Evolutionary conservation across 495 filamentous ascomycete genomes (phyloP).

Genomic region (Symbiotaphrina buchneri): DNA sequence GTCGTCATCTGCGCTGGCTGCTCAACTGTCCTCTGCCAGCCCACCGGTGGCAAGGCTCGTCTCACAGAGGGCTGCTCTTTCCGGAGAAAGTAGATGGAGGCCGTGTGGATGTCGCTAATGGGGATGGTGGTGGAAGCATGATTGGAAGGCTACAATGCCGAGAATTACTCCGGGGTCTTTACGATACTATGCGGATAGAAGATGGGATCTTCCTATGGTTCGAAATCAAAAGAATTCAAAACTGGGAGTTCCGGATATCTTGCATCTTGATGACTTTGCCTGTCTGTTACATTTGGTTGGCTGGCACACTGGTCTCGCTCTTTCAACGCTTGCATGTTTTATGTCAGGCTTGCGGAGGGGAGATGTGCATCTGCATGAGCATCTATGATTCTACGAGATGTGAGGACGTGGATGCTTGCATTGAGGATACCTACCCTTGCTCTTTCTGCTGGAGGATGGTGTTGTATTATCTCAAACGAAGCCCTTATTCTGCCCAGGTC

Average conservation of each 20-base stretch:
- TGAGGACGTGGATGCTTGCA: not conserved
- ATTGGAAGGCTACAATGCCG: not conserved
- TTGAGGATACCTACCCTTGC: not conserved
- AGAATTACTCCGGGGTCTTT: not conserved
- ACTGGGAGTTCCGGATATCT: constrained; percentile 79
- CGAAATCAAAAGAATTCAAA: constrained; percentile 26
- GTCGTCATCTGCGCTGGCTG: constrained; percentile 98
- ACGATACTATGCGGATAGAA: constrained; percentile 36
- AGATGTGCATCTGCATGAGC: not conserved
- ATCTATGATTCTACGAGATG: not conserved
- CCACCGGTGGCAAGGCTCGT: constrained; percentile 91
- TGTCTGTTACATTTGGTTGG: not conserved
- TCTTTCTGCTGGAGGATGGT: not conserved
- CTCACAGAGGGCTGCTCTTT: constrained; percentile 98
- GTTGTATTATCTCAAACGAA: not conserved
- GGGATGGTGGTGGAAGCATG: not conserved
- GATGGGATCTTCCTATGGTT: constrained; percentile 35
- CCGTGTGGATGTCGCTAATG: not conserved
- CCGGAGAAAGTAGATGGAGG: constrained; percentile 78
- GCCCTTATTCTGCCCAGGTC: too few relatives aligned
- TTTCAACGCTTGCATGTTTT: not conserved
- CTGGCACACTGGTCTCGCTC: not conserved
- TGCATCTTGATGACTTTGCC: constrained; percentile 19
- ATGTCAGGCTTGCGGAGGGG: not conserved
- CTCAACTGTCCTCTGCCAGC: constrained; percentile 94